Evolutionary conservation across 192 early-diverging fungal genomes (phyloP), one percentile per base, ranked within the genome.

Genomic region (Coemansia reversa): DNA sequence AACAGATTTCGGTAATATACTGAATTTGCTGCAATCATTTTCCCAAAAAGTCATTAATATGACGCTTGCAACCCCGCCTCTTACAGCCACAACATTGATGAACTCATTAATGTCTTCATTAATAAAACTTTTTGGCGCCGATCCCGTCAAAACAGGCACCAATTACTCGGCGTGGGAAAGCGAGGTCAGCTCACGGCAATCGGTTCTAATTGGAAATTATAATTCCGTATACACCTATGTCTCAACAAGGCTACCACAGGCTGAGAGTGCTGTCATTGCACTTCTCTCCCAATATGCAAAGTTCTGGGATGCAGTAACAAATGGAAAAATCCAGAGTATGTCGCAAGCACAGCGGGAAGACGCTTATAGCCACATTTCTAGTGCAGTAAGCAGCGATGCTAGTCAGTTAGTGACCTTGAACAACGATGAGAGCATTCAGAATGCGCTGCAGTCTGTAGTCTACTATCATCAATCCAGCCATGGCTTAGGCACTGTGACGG

Each of bases 111-210:
- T 72, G 3, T 28, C 66, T 7, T 2, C 62, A 0, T 48, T 64
- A 0, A 42, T 50, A 33, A 52, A 35, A 19, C 19, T 70, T 24
- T 47, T 63, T 18, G 65, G 55, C 4, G 39, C 65, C 2, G 71
- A 79, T 14, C 76, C 76, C 1, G 49, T 67, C 22, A 63, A 70
- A 47, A 27, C 70, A 1, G 27, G 67, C 9, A 63, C 66, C 12
- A 39, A 79, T 27, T 70, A 63, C 25, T 33, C 67, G 0, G 67
- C 55, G 0, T 79, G 76, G 76, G 51, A 79, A 49, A 56, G 55
- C 18, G 50, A 79, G 24, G 22, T 64, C 4, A 59, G 55, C 22
- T 66, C 76, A 2, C 52, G 76, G 12, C 47, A 65, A 22, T 62
- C 66, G 0, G 51, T 58, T 0, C 45, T 69, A 0, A 28, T 30